Evolutionary conservation across 2,329 filamentous ascomycete genomes (phyloP).

Genomic region (Cytospora piceicola): DNA sequence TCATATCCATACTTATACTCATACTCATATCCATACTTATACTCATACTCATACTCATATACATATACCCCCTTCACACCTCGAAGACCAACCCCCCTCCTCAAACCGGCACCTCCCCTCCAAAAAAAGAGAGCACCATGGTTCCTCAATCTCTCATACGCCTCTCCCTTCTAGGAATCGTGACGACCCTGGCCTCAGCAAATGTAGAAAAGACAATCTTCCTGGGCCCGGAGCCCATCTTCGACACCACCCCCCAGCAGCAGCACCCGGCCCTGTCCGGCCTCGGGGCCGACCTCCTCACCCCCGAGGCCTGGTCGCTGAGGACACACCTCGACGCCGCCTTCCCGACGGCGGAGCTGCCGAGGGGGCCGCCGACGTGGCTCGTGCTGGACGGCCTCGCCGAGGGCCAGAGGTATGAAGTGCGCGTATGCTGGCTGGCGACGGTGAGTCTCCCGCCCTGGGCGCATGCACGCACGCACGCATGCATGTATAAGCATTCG

Average conservation of each 20-base stretch:
- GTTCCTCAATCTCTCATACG: constrained; percentile 26
- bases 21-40: too few relatives aligned
- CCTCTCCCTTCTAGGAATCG: constrained; percentile 28
- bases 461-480: neutral
- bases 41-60: too few relatives aligned
- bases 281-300: constrained; percentile 68
- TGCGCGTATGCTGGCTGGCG: constrained; percentile 91
- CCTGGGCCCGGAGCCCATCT: constrained; percentile 65
- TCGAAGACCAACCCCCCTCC: neutral
- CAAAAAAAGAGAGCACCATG: constrained; percentile 14
- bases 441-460: constrained; percentile 65
- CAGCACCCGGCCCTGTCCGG: constrained; percentile 59
- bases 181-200: constrained; percentile 46
- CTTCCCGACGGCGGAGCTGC: constrained; percentile 62
- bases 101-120: too few relatives aligned
- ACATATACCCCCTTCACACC: neutral
- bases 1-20: too few relatives aligned
- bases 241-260: constrained; percentile 58
- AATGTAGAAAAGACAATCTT: constrained; percentile 96
- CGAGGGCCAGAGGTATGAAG: constrained; percentile 81
- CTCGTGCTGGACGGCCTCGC: constrained; percentile 72
- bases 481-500: too few relatives aligned
- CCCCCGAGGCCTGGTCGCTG: constrained; percentile 58
- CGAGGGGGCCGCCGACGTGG: constrained; percentile 72
- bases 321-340: constrained; percentile 67